phyloP scores from a whole-genome alignment of 768 basidiomycete species.

The Calocybe indica region DNA sequence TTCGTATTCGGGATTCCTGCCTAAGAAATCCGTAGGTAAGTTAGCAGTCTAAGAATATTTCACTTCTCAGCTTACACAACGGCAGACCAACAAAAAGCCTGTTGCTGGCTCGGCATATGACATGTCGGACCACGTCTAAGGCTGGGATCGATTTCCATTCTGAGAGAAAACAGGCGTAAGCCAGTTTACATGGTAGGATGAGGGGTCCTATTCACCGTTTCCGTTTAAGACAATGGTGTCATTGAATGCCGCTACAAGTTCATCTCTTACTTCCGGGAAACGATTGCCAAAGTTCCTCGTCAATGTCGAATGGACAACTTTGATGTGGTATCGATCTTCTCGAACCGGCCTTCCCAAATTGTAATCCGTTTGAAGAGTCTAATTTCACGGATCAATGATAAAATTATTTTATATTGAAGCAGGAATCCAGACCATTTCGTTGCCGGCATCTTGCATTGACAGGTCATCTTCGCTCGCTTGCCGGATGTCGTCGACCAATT shows the following conservation, averaged over 20 bases:
- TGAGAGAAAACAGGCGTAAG: background rate
- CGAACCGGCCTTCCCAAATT: background rate
- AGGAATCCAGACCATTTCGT: background rate
- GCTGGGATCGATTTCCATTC: constrained; percentile 19
- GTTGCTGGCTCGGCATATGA: constrained; percentile 27
- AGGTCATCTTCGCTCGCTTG: background rate
- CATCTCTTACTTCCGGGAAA: background rate
- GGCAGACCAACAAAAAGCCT: constrained; percentile 27
- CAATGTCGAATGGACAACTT: background rate
- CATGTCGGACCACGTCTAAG: constrained; percentile 12
- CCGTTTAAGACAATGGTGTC: background rate
- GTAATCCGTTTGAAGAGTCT: background rate
- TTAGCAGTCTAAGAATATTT: background rate
- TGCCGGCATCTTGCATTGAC: background rate
- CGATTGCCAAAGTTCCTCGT: background rate
- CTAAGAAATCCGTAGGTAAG: constrained; percentile 7
- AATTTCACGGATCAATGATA: background rate
- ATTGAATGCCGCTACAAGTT: background rate
- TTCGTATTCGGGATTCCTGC: constrained; percentile 20
- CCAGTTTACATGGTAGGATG: background rate
- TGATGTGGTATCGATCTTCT: background rate
- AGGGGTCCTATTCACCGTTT: background rate
- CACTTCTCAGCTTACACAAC: constrained; percentile 16
- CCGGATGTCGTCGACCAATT: background rate
- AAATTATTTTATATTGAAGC: no score